A percentile compares a stretch with the other conserved stretches of the same genome.
phyloP scores from a whole-genome alignment of 2,329 filamentous ascomycete genomes.

The Xylaria sp. region DNA sequence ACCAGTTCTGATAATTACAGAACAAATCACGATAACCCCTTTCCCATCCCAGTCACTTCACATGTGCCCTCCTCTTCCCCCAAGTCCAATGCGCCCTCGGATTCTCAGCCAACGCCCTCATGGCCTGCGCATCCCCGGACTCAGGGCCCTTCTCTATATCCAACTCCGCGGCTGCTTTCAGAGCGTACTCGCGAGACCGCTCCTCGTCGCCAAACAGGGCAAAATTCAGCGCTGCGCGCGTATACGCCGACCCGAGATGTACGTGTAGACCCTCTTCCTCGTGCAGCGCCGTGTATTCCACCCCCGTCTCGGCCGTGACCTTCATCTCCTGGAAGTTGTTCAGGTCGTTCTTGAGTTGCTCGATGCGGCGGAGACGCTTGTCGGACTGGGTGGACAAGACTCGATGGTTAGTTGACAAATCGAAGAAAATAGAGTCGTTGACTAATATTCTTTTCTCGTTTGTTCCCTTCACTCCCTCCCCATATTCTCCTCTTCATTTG shows the following conservation, averaged over 20 bases:
- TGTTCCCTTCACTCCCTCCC: no score
- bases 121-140: slow-evolving; percentile 46
- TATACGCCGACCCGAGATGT: slow-evolving; percentile 52
- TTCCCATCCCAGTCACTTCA: slow-evolving; percentile 1
- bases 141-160: slow-evolving; percentile 49
- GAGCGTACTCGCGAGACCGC: slow-evolving; percentile 49
- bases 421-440: not conserved
- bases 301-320: slow-evolving; percentile 48
- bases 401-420: not conserved
- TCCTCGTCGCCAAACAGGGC: slow-evolving; percentile 52
- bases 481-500: no score
- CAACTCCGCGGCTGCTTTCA: slow-evolving; percentile 49
- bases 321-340: slow-evolving; percentile 37
- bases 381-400: slow-evolving; percentile 46
- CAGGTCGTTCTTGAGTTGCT: slow-evolving; percentile 46
- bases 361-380: slow-evolving; percentile 48
- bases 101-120: slow-evolving; percentile 50
- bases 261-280: slow-evolving; percentile 50
- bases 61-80: slow-evolving; percentile 33
- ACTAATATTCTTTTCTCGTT: not conserved
- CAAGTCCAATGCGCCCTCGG: slow-evolving; percentile 40
- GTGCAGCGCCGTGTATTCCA: slow-evolving; percentile 49
- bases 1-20: no score
- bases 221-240: slow-evolving; percentile 54
- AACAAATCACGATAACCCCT: not conserved